Evolutionary conservation across 2,329 filamentous ascomycete genomes (phyloP).

Genomic region (Fusarium subglutinans): DNA sequence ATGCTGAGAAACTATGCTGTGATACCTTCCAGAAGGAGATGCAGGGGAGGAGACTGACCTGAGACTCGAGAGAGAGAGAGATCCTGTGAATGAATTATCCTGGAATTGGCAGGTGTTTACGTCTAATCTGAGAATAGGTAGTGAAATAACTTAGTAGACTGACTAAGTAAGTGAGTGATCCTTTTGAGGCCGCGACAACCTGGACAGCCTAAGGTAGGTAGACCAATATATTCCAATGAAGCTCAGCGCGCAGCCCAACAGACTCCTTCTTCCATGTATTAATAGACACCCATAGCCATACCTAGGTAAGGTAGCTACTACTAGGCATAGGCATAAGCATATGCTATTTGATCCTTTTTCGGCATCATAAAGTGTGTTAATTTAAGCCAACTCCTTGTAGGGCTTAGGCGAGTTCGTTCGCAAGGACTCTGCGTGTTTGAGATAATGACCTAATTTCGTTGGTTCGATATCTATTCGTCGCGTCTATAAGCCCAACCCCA

Average conservation of each 20-base stretch:
- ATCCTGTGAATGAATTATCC: not conserved
- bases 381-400: conserved; percentile 17
- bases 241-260: conserved; percentile 20
- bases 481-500: conserved; percentile 1
- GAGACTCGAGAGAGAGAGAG: not conserved
- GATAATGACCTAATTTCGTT: conserved; percentile 25
- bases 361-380: conserved; percentile 1
- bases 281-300: not conserved
- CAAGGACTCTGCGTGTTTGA: conserved; percentile 4
- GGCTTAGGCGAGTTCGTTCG: conserved; percentile 21
- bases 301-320: not conserved
- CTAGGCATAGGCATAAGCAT: not conserved
- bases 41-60: not conserved
- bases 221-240: not conserved
- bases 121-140: not conserved
- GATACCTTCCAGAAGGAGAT: conserved; percentile 32
- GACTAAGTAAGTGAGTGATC: not conserved
- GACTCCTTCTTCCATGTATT: not conserved
- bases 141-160: not conserved
- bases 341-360: not conserved
- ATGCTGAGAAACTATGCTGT: not conserved
- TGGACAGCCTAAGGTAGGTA: not conserved
- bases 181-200: not conserved
- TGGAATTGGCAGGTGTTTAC: not conserved
- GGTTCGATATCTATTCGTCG: not conserved